phyloP scores from a whole-genome alignment of 169 alveolate genomes.

The Neospora caninum region DNA sequence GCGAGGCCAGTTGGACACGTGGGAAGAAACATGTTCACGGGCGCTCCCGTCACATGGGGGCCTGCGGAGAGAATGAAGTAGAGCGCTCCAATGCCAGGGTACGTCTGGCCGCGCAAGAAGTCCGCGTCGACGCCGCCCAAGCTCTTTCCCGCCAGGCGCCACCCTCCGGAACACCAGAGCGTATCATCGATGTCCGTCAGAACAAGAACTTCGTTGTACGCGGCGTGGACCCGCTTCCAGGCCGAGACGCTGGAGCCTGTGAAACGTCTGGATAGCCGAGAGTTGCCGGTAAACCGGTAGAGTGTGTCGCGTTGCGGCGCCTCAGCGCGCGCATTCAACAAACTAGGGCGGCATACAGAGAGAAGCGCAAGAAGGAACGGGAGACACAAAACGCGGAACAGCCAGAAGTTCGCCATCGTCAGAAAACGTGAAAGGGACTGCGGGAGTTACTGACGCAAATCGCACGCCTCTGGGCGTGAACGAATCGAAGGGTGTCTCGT shows the following conservation, averaged over 20 bases:
- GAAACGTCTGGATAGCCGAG: no score
- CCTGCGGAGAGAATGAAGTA: slow-evolving; percentile 51
- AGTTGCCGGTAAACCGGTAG: no score
- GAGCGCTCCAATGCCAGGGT: slow-evolving; percentile 60
- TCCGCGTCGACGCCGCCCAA: slow-evolving; percentile 62
- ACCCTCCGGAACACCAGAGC: slow-evolving; percentile 63
- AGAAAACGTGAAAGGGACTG: no score
- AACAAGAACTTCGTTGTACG: slow-evolving; percentile 19
- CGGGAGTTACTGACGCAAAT: no score
- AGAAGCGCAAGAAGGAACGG: neutral
- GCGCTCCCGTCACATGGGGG: slow-evolving; percentile 55
- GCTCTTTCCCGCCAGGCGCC: slow-evolving; percentile 42
- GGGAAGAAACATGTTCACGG: slow-evolving; percentile 34
- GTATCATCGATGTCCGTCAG: slow-evolving; percentile 65
- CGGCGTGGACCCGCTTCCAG: slow-evolving; percentile 52
- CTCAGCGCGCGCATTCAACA: no score
- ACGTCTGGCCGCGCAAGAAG: slow-evolving; percentile 47
- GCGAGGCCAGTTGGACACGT: neutral
- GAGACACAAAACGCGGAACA: no score
- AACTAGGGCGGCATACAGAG: neutral
- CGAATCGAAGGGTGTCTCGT: no score
- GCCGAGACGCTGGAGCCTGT: neutral
- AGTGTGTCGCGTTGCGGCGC: no score
- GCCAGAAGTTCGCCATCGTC: no score
- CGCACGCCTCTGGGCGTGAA: no score